Evolutionary conservation across 768 basidiomycete species (phyloP), one percentile per base, ranked within the genome.

Genomic region (Podaxis pistillaris): DNA sequence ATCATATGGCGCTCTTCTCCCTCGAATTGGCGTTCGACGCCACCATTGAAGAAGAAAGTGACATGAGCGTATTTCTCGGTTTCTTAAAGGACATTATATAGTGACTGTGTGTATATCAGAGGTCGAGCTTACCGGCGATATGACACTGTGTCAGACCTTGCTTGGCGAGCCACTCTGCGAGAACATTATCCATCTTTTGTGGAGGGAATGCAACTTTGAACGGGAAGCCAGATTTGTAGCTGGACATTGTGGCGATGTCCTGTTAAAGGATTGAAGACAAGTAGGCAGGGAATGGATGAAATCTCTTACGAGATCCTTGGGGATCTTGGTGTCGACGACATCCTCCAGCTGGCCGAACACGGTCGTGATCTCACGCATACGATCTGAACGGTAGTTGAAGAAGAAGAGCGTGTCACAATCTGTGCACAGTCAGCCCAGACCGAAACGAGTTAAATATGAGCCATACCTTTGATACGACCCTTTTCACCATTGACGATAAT

Each of bases 1-100:
- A 96, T 88, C 91, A 97, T 88, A 72, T 87, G 81, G 15, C 96
- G 81, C 67, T 92, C 90, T 71, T 97, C 96, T 37, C 79, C 74
- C 13, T 84, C 80, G 75, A 92, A 98, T 69, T 96, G 92, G 72
- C 94, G 92, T 80, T 97, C 96, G 30, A 94, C 87, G 60, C 95
- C 95, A 13, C 95, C 96, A 74, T 96, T 97, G 84, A 97, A 96
- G 84, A 96, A 97, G 82, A 97, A 96, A 0, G 95, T 98, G 60
- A 98, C 93, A 71, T 98, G 95, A 1, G 94, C 94, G 74, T 96
- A 98, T 76, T 98, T 96, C 73, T 96, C 95, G n/a, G 95, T 96
- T 74, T 97, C 95, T 84, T 70, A 11, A 44, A 22, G 46, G 54
- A 52, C 47, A 56, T 56, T 59, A 65, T 49, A 4, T 26, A 26